Evolutionary conservation across 2,329 filamentous ascomycete species (phyloP), one percentile per base, ranked within the genome.

Genomic region (Aspergillus proliferans): DNA sequence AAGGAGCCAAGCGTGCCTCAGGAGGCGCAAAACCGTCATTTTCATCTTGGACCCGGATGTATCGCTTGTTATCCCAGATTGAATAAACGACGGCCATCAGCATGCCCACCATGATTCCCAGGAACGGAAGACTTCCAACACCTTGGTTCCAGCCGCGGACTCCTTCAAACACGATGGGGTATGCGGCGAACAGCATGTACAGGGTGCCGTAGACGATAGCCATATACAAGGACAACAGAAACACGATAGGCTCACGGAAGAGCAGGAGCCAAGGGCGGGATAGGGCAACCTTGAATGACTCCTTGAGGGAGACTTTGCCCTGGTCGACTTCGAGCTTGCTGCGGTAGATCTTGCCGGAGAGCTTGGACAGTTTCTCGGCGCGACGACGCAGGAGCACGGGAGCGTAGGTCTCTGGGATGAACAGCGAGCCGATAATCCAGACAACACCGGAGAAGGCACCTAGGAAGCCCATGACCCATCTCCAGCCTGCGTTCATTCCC

Each of bases 391-490:
- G 70, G 10, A 80, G 68, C 3, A 79, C 74, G 0, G 77, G 77
- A 0, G 70, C 70, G 55, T 78, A 80, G 1, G 67, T 70, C 48
- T 70, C 67, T 0, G 66, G 67, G 24, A 68, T 60, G 14, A 65
- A 46, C 1, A 63, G 47, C 2, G 60, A 47, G 19, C 65, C 64
- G 2, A 61, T 18, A 21, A 70, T 60, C 67, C 80, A 84, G 45
- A 85, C 74, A 9, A 76, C 67, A 8, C 81, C 82, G 2, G 80
- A 83, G 62, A 87, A 84, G 51, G 82, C 80, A 45, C 79, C 76
- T 60, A 83, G 76, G 44, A 86, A 66, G 1, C 81, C 82, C 63
- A 80, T 74, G 19, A 87, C 79, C 85, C 85, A 87, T 58, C 82
- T 73, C 86, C 85, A 87, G 14, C 83, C 84, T 12, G 75, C 77